Evolutionary conservation across 2,329 filamentous ascomycete genomes (phyloP).

Genomic region (Fusarium cyanostomum): DNA sequence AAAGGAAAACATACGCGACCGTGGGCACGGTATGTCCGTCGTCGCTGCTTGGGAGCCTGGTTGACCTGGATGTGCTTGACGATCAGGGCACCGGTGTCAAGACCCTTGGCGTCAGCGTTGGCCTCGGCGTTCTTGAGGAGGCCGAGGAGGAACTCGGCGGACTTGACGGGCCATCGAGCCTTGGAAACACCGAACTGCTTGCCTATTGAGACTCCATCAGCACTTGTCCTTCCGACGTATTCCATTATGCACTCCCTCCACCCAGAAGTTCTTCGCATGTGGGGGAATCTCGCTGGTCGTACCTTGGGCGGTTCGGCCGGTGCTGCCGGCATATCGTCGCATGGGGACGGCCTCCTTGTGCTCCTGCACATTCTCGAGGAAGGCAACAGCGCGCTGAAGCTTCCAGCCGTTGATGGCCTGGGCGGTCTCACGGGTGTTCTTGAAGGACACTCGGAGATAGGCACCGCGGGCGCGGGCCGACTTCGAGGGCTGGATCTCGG

Average conservation of each 20-base stretch:
- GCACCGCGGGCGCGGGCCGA: slow-evolving; percentile 97
- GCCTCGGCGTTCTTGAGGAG: slow-evolving; percentile 98
- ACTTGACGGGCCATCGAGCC: slow-evolving; percentile 99
- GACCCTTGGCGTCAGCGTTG: slow-evolving; percentile 96
- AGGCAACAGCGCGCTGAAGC: slow-evolving; percentile 90
- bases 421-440: slow-evolving; percentile 99
- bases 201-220: slow-evolving; percentile 66
- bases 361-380: slow-evolving; percentile 97
- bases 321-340: slow-evolving; percentile 96
- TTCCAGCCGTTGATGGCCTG: slow-evolving; percentile 99
- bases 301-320: slow-evolving; percentile 97
- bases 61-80: slow-evolving; percentile 99
- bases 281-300: slow-evolving; percentile 58
- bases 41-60: slow-evolving; percentile 99
- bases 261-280: slow-evolving; percentile 13
- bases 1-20: slow-evolving; percentile 83
- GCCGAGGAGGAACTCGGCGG: slow-evolving; percentile 95
- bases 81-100: slow-evolving; percentile 95
- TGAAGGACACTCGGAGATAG: slow-evolving; percentile 99
- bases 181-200: slow-evolving; percentile 99
- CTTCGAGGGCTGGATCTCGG: slow-evolving; percentile 86
- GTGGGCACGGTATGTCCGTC: slow-evolving; percentile 99
- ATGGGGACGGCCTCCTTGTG: slow-evolving; percentile 98
- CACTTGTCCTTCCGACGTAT: slow-evolving; percentile 18
- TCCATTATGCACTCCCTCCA: slow-evolving; percentile 11